Conservation (phyloP, 179 eudicot genomes). For the Beta macrorhiza region DNA sequence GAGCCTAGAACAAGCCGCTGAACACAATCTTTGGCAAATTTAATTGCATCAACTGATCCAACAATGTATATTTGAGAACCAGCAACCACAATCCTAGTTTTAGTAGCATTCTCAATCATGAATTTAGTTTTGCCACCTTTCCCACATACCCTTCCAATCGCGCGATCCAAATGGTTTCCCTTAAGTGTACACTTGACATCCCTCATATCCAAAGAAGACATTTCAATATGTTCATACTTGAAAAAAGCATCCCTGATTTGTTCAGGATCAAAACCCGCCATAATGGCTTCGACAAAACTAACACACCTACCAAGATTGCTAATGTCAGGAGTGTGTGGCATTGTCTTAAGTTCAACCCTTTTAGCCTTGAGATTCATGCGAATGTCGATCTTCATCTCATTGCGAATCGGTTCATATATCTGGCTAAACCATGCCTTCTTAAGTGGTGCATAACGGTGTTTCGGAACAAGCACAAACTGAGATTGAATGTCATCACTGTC, state of each 20-base stretch:
- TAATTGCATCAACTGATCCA: neutral
- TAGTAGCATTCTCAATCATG: slow-evolving; percentile 61
- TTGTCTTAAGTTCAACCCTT: slow-evolving; percentile 52
- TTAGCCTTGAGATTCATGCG: slow-evolving; percentile 55
- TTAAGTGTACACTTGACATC: slow-evolving; percentile 50
- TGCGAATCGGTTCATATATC: slow-evolving; percentile 46
- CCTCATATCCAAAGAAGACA: slow-evolving; percentile 48
- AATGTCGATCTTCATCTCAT: slow-evolving; percentile 59
- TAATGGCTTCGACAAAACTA: slow-evolving; percentile 53
- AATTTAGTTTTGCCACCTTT: slow-evolving; percentile 63
- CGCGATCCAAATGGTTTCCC: slow-evolving; percentile 56
- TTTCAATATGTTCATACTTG: slow-evolving; percentile 49
- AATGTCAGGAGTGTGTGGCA: slow-evolving; percentile 49
- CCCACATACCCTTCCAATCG: slow-evolving; percentile 58
- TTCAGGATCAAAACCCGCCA: slow-evolving; percentile 53
- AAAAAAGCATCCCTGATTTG: slow-evolving; percentile 46
- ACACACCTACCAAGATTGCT: slow-evolving; percentile 56
- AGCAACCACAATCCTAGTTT: slow-evolving; percentile 50
- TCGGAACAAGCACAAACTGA: slow-evolving; percentile 44
- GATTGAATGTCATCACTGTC: slow-evolving; percentile 40
- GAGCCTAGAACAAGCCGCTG: neutral
- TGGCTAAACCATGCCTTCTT: slow-evolving; percentile 52
- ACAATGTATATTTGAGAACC: neutral
- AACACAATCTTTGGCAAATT: neutral
- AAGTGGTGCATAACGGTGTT: slow-evolving; percentile 47